phyloP scores from a whole-genome alignment of 2,329 filamentous ascomycete species.

The Scedosporium aurantiacum region DNA sequence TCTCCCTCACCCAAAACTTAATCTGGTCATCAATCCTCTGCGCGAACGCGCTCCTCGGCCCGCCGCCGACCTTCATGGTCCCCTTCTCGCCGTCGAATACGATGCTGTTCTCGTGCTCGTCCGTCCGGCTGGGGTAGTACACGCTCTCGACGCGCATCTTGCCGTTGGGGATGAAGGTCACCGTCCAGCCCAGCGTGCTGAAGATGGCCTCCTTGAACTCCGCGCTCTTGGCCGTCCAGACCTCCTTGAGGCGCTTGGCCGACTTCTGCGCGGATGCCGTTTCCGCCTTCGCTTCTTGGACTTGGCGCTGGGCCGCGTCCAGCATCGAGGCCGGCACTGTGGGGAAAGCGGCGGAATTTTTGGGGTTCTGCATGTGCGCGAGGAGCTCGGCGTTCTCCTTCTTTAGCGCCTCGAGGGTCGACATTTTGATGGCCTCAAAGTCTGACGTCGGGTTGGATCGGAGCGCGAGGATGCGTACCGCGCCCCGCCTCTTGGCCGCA shows the following conservation, averaged over 20 bases:
- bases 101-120: constrained; percentile 62
- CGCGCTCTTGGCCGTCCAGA: constrained; percentile 80
- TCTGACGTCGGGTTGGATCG: constrained; percentile 88
- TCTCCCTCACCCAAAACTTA: constrained; percentile 90
- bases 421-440: constrained; percentile 71
- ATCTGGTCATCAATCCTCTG: constrained; percentile 75
- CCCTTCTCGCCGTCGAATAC: constrained; percentile 89
- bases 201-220: constrained; percentile 96
- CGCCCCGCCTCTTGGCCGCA: constrained; percentile 51
- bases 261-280: constrained; percentile 70
- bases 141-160: constrained; percentile 85
- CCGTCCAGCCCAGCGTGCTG: constrained; percentile 82
- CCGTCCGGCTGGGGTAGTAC: constrained; percentile 60
- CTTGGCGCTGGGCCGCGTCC: constrained; percentile 61
- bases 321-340: constrained; percentile 69
- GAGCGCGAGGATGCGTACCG: constrained; percentile 74
- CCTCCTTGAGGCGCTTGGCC: constrained; percentile 76
- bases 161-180: constrained; percentile 94
- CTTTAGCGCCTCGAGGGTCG: constrained; percentile 65
- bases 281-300: constrained; percentile 59
- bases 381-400: constrained; percentile 79
- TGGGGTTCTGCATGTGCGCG: constrained; percentile 48
- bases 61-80: constrained; percentile 95
- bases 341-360: constrained; percentile 33
- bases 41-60: constrained; percentile 77